A percentile compares a stretch with the other conserved stretches of the same genome.
These are phyloP conservation scores for Trichoderma asperelloides DNA, from an alignment of 495 filamentous ascomycete species.

Conservation along the genomic window DNA sequence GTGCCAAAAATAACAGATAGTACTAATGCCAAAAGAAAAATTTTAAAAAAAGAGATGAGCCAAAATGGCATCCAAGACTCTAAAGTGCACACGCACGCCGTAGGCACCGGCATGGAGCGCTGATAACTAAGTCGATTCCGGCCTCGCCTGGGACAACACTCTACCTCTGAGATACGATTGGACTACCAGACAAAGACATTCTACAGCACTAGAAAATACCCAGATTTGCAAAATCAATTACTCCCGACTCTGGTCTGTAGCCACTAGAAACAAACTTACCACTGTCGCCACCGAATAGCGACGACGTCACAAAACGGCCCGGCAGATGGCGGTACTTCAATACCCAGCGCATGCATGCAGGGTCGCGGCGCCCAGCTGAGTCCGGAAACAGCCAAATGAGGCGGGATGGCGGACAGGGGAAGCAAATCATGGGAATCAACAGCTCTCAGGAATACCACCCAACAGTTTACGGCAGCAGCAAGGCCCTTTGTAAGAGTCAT, in stretches of 20 bases:
- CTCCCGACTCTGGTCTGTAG: background rate
- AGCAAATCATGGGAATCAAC: background rate
- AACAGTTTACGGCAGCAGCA: background rate
- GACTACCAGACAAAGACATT: background rate
- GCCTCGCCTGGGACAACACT: background rate
- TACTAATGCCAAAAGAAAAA: background rate
- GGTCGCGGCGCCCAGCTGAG: background rate
- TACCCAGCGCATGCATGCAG: background rate
- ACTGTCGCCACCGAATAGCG: background rate
- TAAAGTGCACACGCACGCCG: background rate
- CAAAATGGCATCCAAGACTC: background rate
- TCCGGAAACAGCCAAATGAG: background rate
- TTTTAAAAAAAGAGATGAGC: background rate
- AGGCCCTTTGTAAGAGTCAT: background rate
- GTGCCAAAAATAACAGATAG: background rate
- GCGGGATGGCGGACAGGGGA: background rate
- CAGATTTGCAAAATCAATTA: background rate
- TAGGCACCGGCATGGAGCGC: background rate
- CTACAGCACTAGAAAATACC: background rate
- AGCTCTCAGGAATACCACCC: too few relatives aligned
- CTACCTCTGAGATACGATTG: background rate
- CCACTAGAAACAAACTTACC: background rate
- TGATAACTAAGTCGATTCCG: background rate
- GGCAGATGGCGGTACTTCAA: background rate
- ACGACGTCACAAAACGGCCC: background rate